phyloP scores from a whole-genome alignment of 2,329 filamentous ascomycete species.

The Fusarium anguioides region DNA sequence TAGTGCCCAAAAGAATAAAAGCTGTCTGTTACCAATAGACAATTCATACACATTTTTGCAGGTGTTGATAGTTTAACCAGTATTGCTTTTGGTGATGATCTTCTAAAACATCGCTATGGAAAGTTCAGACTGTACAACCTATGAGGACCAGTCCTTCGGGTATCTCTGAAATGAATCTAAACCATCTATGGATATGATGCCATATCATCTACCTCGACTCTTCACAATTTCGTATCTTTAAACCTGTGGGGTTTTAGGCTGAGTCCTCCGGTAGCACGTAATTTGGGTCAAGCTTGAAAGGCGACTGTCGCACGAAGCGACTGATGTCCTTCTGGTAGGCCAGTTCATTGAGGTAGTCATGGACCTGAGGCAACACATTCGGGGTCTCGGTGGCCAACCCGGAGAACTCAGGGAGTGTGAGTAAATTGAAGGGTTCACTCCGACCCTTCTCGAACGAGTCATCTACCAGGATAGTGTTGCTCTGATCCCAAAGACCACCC shows the following conservation, averaged over 20 bases:
- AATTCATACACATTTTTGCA: conserved; percentile 33
- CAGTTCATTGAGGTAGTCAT: conserved; percentile 69
- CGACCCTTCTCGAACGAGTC: conserved; percentile 84
- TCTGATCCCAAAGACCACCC: conserved; percentile 75
- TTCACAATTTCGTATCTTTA: not conserved
- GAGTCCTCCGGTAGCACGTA: conserved; percentile 36
- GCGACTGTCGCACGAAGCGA: conserved; percentile 63
- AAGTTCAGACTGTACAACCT: not conserved
- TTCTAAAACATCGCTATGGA: not conserved
- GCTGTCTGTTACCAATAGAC: conserved; percentile 33
- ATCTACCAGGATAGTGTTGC: conserved; percentile 90
- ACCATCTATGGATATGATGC: not conserved
- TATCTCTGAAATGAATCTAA: conserved; percentile 26
- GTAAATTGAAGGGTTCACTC: conserved; percentile 84
- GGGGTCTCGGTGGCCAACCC: conserved; percentile 56
- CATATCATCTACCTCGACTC: not conserved
- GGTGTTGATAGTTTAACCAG: not conserved
- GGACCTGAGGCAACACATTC: conserved; percentile 66
- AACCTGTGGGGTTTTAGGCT: not conserved
- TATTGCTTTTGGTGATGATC: not conserved
- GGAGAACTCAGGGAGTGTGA: conserved; percentile 82
- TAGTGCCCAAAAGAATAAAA: conserved; percentile 34
- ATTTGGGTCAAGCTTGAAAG: conserved; percentile 57
- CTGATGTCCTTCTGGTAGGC: conserved; percentile 70
- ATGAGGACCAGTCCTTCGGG: conserved; percentile 28